These are phyloP conservation scores for Sideroxylon spinosum DNA, from an alignment of 179 eudicot genomes.

Conservation along the genomic window DNA sequence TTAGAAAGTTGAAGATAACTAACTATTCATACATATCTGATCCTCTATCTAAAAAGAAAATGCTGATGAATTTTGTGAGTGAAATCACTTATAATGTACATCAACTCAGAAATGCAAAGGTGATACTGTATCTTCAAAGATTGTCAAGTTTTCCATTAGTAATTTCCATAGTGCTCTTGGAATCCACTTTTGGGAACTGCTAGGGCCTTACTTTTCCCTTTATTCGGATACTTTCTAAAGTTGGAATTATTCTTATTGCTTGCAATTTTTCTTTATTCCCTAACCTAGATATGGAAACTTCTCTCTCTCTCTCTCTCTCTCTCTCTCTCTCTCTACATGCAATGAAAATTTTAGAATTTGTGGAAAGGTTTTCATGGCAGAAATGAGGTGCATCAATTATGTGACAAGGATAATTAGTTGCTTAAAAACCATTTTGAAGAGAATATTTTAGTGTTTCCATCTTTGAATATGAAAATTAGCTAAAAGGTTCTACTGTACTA, in stretches of 20 bases:
- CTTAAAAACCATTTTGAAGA: background rate
- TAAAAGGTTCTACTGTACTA: background rate
- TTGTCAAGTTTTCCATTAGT: background rate
- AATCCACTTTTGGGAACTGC: background rate
- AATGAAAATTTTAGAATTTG: background rate
- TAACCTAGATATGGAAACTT: background rate
- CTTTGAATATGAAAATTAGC: background rate
- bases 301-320: constrained; percentile 2
- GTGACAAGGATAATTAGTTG: background rate
- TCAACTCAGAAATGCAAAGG: background rate
- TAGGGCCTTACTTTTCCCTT: too few relatives aligned
- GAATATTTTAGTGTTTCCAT: background rate
- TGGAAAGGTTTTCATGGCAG: background rate
- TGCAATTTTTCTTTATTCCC: too few relatives aligned
- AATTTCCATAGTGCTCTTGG: background rate
- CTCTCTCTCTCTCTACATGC: background rate
- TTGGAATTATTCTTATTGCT: too few relatives aligned
- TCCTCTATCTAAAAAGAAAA: too few relatives aligned
- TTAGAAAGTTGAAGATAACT: too few relatives aligned
- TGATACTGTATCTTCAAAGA: background rate
- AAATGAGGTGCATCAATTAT: background rate
- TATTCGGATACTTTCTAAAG: too few relatives aligned
- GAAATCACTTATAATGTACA: background rate
- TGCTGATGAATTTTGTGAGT: background rate
- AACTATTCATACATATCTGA: too few relatives aligned